Base-by-base conservation (phyloP, 495 filamentous ascomycete genomes). In the Penicillium nucicola region DNA sequence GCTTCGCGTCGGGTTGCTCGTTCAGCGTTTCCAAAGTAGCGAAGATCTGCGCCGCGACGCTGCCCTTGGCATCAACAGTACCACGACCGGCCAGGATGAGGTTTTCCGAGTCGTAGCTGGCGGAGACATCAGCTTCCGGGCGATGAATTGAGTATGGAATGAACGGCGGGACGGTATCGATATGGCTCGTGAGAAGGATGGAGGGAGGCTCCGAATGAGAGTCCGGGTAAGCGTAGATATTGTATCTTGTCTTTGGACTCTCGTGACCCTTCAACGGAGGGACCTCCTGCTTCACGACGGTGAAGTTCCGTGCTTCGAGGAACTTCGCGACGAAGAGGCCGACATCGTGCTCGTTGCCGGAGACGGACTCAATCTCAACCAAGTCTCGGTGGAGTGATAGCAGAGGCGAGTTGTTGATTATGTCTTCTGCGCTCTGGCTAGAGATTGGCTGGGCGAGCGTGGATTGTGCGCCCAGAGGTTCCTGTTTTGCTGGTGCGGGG, bases 61-160 rank as follows among this genome's bases (percentile, higher is more conserved):
- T 87, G 32, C 74, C 91, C 65, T 98, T 98, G 50, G 88, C 92
- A 64, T 98, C 92, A 52, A 95, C 91, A 46, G 79, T 82, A 50
- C 93, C 92, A 17, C 92, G 85, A 22, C 92, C 92, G 31, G 77
- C 76, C 19, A 90, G 82, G 30, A 74, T 40, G 33, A 76, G 69
- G 53, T 76, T 64, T 14, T 59, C 55, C 0, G 65, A 65, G 39
- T 75, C 61, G 37, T 54, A 56, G 42, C 56, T 65, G 47, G 11
- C 51, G 46, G 39, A 19, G 8, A 38, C 44, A 6, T 9, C 2
- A 20, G 52, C 1, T 15, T 61, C 17, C 9, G 50, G 48, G n/a
- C 60, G 23, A 45, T 58, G 58, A 35, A 67, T 40, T 35, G 64
- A 57, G 63, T 68, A 68, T 41, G 67, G 86, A 57, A 90, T 86